Base-by-base conservation (phyloP, 495 filamentous ascomycete genomes). In the Margaritispora aquatica region DNA sequence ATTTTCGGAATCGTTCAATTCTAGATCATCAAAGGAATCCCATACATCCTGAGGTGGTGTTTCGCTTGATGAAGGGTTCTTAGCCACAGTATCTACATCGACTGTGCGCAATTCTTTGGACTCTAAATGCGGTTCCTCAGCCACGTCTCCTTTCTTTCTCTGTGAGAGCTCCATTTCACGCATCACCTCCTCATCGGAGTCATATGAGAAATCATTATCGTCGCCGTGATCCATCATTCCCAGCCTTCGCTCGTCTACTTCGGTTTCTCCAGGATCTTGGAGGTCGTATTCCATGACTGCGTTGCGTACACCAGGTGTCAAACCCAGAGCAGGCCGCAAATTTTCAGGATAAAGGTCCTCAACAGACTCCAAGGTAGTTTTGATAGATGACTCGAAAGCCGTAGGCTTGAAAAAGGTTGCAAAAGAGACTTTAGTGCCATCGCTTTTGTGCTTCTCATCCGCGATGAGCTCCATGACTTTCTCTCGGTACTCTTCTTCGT, bases 261-360 rank as follows among this genome's bases (percentile, higher is more conserved):
- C 65, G 20, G 75, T 41, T 15, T 55, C 51, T 20, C 54, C 62
- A 55, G 66, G 65, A 56, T 83, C 80, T 65, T 83, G 75, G 2
- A 77, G 74, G 26, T 76, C 66, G 11, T 76, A 68, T 19, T 73
- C 67, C 24, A 58, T 60, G 17, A 17, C 47, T 23, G 17, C 21
- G 19, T 17, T 13, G 1, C 15, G 34, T 17, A 7, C 22, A 8
- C 47, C 54, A 17, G 36, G 52, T 20, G 56, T 55, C 41, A 67
- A 36, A n/a, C 59, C 59, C 54, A 67, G 53, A 13, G 57, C 68
- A 11, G 63, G 55, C 1, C 75, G 66, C 24, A 91, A 65, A 51
- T 83, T 87, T n/a, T 83, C 78, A 0, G 88, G 82, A 64, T 84
- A 96, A 23, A 97, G 77, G 69, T 97, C 94, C 64, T 88, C 87